Evolutionary conservation across 768 basidiomycete species (phyloP), one percentile per base, ranked within the genome.

Genomic region (Sarcomyxa edulis): DNA sequence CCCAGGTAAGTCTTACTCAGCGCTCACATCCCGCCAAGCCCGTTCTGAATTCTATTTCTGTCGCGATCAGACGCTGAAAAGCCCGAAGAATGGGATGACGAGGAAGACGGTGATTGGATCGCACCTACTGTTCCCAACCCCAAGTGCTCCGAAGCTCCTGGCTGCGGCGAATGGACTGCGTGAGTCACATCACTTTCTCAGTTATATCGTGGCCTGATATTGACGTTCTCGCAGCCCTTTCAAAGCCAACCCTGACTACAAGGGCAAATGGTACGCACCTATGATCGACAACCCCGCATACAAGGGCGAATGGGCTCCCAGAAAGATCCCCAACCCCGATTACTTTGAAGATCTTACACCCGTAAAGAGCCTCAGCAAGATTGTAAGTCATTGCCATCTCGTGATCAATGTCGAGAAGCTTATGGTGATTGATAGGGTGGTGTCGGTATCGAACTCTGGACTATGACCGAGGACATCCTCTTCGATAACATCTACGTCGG

Each of bases 71-170:
- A 91, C 48, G 78, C 88, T 27, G 78, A 83, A 63, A 97, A 96
- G 71, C 96, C 96, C 5, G 96, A 99, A 58, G 96, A 99, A 62
- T 99, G 96, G 96, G 93, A 96, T 53, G 95, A 97, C 51, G 96
- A 97, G 57, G 96, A 98, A 59, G 95, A 99, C 50, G 96, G 96
- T 60, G 95, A 98, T 57, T 99, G 93, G 93, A 78, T 98, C 48
- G 75, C 94, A 6, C 94, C 96, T 21, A 80, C 79, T 40, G 71
- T 98, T 40, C 64, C 74, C 43, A 99, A 99, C 76, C 89, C 95
- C 46, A 85, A 80, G 58, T 98, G 96, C 57, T 69, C 78, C 47
- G 85, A 81, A 40, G 94, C 80, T 44, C 78, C 92, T 52, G 96
- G 96, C 20, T 99, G 96, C 54, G 96, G 96, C 55, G 81, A 84